phyloP scores from a whole-genome alignment of 371 early-diverging fungal species.

The Chytridium lagenaria region DNA sequence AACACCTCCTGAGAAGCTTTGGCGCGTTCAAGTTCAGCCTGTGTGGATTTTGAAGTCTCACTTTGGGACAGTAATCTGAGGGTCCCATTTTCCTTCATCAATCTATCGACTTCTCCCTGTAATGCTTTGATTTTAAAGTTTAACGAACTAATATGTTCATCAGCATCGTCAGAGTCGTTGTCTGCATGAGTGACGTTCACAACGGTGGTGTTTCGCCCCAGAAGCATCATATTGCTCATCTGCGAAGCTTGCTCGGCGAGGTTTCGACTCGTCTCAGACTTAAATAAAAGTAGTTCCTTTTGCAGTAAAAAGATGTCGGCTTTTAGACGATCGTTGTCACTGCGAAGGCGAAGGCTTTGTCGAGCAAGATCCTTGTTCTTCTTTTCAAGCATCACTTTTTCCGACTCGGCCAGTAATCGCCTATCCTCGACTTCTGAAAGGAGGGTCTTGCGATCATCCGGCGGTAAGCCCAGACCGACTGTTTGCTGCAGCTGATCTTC shows the following conservation, averaged over 20 bases:
- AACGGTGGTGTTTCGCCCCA: too few relatives aligned
- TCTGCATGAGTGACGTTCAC: neutral
- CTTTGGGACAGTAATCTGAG: conserved; percentile 24
- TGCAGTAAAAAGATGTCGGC: conserved; percentile 15
- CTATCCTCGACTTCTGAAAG: conserved; percentile 32
- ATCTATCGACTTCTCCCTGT: conserved; percentile 15
- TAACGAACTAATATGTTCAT: neutral
- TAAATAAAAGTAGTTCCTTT: conserved; percentile 13
- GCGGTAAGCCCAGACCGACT: neutral
- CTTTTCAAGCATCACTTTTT: neutral
- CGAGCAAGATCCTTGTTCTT: neutral
- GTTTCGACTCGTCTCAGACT: neutral
- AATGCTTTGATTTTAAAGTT: neutral
- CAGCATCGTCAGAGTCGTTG: neutral
- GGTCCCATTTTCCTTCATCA: conserved; percentile 20
- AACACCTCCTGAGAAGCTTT: conserved; percentile 7
- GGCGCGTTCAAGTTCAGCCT: conserved; percentile 22
- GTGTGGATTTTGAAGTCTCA: conserved; percentile 25
- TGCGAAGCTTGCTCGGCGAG: neutral
- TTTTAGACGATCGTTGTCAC: conserved; percentile 18
- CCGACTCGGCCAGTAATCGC: conserved; percentile 17
- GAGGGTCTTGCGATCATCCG: conserved; percentile 22
- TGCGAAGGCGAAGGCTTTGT: neutral
- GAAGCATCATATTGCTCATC: neutral
- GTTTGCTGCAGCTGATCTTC: neutral